A percentile compares a stretch with the other conserved stretches of the same genome.
Evolutionary conservation across 441 rosid genomes (phyloP).

Genomic region (Codiaeum variegatum): DNA sequence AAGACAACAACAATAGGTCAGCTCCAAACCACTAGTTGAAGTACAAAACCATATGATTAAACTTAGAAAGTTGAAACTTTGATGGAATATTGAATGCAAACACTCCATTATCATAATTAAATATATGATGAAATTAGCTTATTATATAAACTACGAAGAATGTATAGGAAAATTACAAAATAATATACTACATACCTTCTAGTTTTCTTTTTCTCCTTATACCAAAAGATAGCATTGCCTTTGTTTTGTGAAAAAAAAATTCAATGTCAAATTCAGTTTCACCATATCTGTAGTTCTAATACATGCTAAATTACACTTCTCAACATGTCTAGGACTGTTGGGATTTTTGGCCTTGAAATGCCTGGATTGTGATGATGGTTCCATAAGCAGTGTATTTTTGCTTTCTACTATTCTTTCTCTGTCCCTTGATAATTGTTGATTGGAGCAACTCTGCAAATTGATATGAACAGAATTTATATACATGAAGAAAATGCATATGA

Average conservation of each 20-base stretch:
- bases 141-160: neutral
- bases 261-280: constrained; percentile 25
- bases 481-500: neutral
- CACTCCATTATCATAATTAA: no score
- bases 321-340: constrained; percentile 10
- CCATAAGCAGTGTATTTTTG: constrained; percentile 6
- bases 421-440: neutral
- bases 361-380: constrained; percentile 16
- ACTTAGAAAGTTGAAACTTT: no score
- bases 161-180: neutral
- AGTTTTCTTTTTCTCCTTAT: constrained; percentile 50
- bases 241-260: constrained; percentile 33
- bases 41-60: no score
- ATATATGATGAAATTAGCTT: constrained; percentile 6
- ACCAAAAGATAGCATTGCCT: constrained; percentile 44
- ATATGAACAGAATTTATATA: neutral
- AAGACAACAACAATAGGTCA: no score
- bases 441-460: constrained; percentile 5
- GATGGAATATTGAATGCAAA: no score
- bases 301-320: constrained; percentile 7
- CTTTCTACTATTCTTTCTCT: constrained; percentile 11
- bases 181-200: constrained; percentile 28
- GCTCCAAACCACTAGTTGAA: no score
- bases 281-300: constrained; percentile 9
- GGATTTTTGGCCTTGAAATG: constrained; percentile 11